Base-by-base conservation (phyloP, 2,329 filamentous ascomycete genomes). In the Xylariaceae sp. region DNA sequence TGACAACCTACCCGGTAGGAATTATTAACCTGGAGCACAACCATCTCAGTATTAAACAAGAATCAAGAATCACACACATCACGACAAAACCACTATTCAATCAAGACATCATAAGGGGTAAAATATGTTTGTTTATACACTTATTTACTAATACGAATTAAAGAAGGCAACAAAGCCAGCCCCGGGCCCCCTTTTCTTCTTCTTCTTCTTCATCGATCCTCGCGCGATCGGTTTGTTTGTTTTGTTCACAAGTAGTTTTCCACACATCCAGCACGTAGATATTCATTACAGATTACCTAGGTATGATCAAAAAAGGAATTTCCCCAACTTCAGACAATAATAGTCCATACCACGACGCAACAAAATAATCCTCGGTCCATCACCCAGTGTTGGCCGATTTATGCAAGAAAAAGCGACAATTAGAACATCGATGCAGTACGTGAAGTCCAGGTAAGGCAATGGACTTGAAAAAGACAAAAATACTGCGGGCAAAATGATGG, bases 391-490 rank as follows among this genome's bases (percentile, higher is more conserved):
- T 30, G 49, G 48, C 15, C 55, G 55, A 34, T 51, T 57, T 58
- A 53, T 54, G 53, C 59, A 39, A 57, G 37, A 39, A 50, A 51
- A 56, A 52, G 51, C 55, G 58, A 51, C 58, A 51, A 56, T 54
- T 59, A 61, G 52, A 57, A 56, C 23, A 48, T 58, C 52, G 30
- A 62, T 62, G 59, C n/a, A 57, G 13, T 61, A 30, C 23, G 23
- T 30, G 23, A 4, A 50, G 53, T 56, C 55, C 37, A 35, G 18
- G 17, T 39, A 50, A 51, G 41, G 47, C 55, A 59, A 61, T 45
- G 15, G 51, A 58, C 37, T 49, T 56, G 64, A 37, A 61, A 61
- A 63, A 37, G 51, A 56, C 54, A 61, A 51, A 55, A 52, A 56
- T 52, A 57, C 37, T 41, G 37, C 37, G 37, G 13, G 51, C 23